A percentile compares a stretch with the other conserved stretches of the same genome.
Evolutionary conservation across 2,329 filamentous ascomycete genomes (phyloP).

Genomic region (Fusarium aywerte): DNA sequence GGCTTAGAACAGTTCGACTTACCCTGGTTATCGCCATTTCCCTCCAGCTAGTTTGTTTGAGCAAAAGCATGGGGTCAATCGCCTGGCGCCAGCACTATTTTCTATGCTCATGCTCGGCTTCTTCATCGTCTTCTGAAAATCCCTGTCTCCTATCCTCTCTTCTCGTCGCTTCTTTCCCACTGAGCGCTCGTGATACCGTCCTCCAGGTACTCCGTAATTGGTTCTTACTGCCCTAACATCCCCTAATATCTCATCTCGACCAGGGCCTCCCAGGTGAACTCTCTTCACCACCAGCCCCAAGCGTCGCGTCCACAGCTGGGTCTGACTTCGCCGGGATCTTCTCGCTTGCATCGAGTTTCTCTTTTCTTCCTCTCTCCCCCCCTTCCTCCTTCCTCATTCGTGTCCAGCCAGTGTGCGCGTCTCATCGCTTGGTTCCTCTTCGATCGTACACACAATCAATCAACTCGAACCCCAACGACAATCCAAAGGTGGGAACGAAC

Average conservation of each 20-base stretch:
- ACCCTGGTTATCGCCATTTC: conserved; percentile 45
- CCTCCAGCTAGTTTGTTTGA: conserved; percentile 35
- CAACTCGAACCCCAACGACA: conserved; percentile 36
- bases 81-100: conserved; percentile 39
- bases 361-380: conserved; percentile 18
- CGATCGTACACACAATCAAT: conserved; percentile 35
- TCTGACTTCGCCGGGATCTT: conserved; percentile 32
- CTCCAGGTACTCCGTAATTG: conserved; percentile 14
- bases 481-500: conserved; percentile 43
- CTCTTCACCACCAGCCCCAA: conserved; percentile 32
- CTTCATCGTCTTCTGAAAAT: conserved; percentile 28
- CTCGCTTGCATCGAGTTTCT: conserved; percentile 28
- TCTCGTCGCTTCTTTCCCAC: conserved; percentile 10
- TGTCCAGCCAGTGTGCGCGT: conserved; percentile 42
- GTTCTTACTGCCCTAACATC: conserved; percentile 24
- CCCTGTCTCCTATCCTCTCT: conserved; percentile 16
- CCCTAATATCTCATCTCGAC: conserved; percentile 36
- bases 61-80: conserved; percentile 42
- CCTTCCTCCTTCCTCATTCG: conserved; percentile 33
- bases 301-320: conserved; percentile 21
- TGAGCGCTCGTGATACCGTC: conserved; percentile 9
- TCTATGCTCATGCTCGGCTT: conserved; percentile 36
- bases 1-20: conserved; percentile 15
- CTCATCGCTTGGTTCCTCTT: conserved; percentile 41
- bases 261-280: conserved; percentile 10